Percentiles rank a stretch among this genome's conserved stretches.
These are phyloP conservation scores for Fomitopsis betulina DNA, from an alignment of 1,284 basidiomycete genomes.

Conservation along the genomic window DNA sequence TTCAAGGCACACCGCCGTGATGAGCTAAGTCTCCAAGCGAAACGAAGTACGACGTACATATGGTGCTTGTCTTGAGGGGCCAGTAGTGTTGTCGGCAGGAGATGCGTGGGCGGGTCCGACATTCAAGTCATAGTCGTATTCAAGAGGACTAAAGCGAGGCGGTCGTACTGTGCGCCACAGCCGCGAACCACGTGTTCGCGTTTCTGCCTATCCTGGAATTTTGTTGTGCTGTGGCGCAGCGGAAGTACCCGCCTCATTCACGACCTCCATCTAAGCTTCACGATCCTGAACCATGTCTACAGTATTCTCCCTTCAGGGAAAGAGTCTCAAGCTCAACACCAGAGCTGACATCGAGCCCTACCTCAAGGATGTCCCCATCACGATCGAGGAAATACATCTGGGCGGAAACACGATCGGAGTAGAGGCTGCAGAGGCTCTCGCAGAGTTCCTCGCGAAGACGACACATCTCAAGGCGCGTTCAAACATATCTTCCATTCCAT, in stretches of 20 bases:
- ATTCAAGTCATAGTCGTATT: too few species aligned
- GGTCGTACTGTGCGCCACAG: not conserved
- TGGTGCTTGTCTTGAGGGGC: too few species aligned
- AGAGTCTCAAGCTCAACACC: constrained; percentile 81
- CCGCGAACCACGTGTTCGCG: not conserved
- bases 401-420: constrained; percentile 97
- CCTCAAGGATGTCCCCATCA: constrained; percentile 59
- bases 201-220: not conserved
- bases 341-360: constrained; percentile 78
- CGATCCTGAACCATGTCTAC: constrained; percentile 19
- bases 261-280: constrained; percentile 2
- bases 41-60: too few species aligned
- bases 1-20: too few species aligned
- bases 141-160: too few species aligned
- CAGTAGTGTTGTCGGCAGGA: too few species aligned
- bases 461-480: constrained; percentile 57
- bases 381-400: constrained; percentile 86
- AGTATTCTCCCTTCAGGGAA: constrained; percentile 63
- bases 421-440: constrained; percentile 85
- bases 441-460: constrained; percentile 74
- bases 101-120: too few species aligned
- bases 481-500: not conserved
- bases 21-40: too few species aligned
- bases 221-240: not conserved
- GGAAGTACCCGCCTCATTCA: not conserved